Base-by-base conservation (phyloP, 2,329 filamentous ascomycete genomes). In the Hymenoscyphus occultus region DNA sequence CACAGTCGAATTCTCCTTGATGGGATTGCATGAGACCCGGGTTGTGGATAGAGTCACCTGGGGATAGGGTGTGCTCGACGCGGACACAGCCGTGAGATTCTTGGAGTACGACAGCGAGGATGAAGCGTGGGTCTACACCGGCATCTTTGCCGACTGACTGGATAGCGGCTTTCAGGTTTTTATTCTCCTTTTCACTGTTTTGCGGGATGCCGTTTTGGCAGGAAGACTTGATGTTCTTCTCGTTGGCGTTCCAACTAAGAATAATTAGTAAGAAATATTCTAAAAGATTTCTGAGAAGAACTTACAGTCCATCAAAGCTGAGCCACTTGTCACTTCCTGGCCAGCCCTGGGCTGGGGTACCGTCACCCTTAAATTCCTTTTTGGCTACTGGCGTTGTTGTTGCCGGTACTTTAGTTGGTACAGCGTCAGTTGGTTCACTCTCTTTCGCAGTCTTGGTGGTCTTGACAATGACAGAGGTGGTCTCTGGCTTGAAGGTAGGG, bases 31-130 rank as follows among this genome's bases (percentile, higher is more conserved):
- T 73, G 12, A 73, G 60, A n/a, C 72, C 72, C 4, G 60, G 61
- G 57, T 69, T 66, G 51, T 35, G 28, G 45, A 63, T 54, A 5
- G 6, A 12, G 19, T 54, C 59, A 31, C 39, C 56, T 7, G 64
- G 60, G 10, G 64, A 65, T 13, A 13, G 6, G 16, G 65, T 67
- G 39, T 56, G 42, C 13, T 70, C 70, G 2, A 70, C 66, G 9
- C 64, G 61, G 19, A 71, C 71, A 35, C 71, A 66, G 57, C 74
- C 73, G 54, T 70, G 73, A 9, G 71, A 72, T 56, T 76, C 75
- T 65, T 76, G 72, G 67, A 75, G 71, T 19, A 76, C 71, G 10
- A 73, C 65, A 10, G 74, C 75, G 6, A 76, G 70, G 28, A 75
- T 74, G 66, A 76, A 72, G 7, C 74, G 69, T 19, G 72, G 68